Conservation (phyloP, 83 land plant species). For the Diphasiastrum complanatum region DNA sequence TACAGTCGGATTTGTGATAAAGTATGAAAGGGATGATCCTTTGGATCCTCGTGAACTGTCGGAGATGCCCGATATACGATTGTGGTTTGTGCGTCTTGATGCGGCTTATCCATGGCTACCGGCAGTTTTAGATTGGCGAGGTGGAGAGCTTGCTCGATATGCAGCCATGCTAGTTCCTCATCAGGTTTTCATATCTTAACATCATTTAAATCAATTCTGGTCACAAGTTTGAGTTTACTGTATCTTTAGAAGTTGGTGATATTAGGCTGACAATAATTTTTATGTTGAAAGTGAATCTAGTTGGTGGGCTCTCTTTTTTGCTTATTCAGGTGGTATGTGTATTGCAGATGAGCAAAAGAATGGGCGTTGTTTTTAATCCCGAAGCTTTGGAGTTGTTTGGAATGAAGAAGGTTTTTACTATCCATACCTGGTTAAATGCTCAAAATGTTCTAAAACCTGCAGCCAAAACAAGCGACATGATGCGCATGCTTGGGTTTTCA, state of each 20-base stretch:
- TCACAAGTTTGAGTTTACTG: no score
- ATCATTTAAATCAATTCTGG: no score
- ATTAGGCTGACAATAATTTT: no score
- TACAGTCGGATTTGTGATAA: slow-evolving; percentile 76
- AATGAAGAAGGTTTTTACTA: slow-evolving; percentile 63
- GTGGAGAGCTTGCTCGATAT: slow-evolving; percentile 87
- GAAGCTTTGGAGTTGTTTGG: slow-evolving; percentile 78
- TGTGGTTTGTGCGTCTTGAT: slow-evolving; percentile 91
- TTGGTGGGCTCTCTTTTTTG: not conserved
- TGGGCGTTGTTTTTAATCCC: slow-evolving; percentile 86
- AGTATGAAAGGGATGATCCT: slow-evolving; percentile 66
- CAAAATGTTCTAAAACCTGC: slow-evolving; percentile 47
- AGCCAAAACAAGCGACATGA: slow-evolving; percentile 57
- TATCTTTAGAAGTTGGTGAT: no score
- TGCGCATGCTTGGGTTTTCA: slow-evolving; percentile 76
- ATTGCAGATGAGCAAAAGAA: slow-evolving; percentile 65
- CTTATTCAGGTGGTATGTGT: not conserved
- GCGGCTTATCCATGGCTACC: slow-evolving; percentile 86
- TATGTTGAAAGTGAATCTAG: no score
- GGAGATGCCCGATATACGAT: slow-evolving; percentile 69
- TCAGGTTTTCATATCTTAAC: slow-evolving; percentile 41
- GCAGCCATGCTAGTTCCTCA: slow-evolving; percentile 94
- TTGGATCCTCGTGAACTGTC: slow-evolving; percentile 71
- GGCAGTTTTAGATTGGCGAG: slow-evolving; percentile 73
- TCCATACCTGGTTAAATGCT: slow-evolving; percentile 59